Evolutionary conservation across 768 basidiomycete species (phyloP), one percentile per base, ranked within the genome.

Genomic region (Podaxis carcinomalis): DNA sequence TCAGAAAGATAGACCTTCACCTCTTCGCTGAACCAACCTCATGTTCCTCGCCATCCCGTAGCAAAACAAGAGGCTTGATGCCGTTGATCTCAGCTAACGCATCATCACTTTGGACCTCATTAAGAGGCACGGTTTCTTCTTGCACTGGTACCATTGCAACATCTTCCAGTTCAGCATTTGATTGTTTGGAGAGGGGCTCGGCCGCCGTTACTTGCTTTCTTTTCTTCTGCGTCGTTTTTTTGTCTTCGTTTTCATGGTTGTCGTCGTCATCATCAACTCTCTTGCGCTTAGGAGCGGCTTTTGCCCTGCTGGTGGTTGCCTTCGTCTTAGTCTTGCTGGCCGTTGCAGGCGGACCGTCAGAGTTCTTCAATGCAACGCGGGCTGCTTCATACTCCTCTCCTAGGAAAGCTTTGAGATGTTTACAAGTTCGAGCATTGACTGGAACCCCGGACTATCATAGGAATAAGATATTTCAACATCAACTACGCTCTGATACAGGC

Each of bases 371-470:
- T 55, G 73, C 72, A 21, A 80, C 51, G 9, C 82, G 77, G 5
- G 80, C 81, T 35, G 68, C 67, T 64, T 82, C 81, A 66, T 83
- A 83, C 32, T 71, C 72, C 25, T 80, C 78, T 5, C 81, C 81
- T 2, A 83, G 70, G 21, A 81, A 69, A 7, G 73, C 55, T 51
- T 74, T 74, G 19, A 82, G 69, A 63, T 82, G 80, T 59, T 81
- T 81, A 71, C 81, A 82, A 14, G 78, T 75, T 14, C 81, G 76
- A 3, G 79, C 80, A 63, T 80, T 78, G 5, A 78, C 74, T 5
- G 80, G 79, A 14, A 66, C 67, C 2, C 77, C 76, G 53, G 68
- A 64, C 72, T 73, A 44, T 36, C 39, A 6, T 49, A 51, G 46
- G 16, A 35, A 46, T 13, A 53, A 40, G 11, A 40, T 4, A 44